These are phyloP conservation scores for Infundibulicybe gibba DNA, from an alignment of 768 basidiomycete genomes.

Conservation along the genomic window DNA sequence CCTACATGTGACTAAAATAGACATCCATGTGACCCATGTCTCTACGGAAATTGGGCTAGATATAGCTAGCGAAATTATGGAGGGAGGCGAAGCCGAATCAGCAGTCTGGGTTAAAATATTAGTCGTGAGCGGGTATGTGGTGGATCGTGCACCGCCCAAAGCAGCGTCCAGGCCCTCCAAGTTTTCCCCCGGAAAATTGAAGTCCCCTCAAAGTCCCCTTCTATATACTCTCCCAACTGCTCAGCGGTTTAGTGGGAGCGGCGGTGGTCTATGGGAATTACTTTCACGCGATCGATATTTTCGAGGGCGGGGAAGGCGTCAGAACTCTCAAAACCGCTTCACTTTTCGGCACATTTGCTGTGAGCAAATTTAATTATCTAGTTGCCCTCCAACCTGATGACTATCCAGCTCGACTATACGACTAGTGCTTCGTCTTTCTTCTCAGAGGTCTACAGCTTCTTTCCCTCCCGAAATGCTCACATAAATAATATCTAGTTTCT, in stretches of 20 bases:
- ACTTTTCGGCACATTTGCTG: conserved; percentile 60
- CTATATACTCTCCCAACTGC: conserved; percentile 61
- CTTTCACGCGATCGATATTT: conserved; percentile 58
- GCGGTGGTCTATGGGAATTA: conserved; percentile 65
- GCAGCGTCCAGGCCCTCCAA: conserved; percentile 69
- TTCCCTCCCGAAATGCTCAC: no score
- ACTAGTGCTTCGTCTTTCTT: conserved; percentile 35
- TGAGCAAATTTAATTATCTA: conserved; percentile 23
- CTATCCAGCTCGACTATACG: conserved; percentile 30
- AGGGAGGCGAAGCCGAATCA: no score
- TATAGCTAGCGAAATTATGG: no score
- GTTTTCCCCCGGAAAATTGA: conserved; percentile 53
- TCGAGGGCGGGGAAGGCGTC: conserved; percentile 52
- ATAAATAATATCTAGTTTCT: conserved; percentile 38
- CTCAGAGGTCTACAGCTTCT: conserved; percentile 1
- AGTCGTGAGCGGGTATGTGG: no score
- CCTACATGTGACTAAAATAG: no score
- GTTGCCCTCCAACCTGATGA: background rate
- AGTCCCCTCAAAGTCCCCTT: background rate
- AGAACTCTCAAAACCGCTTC: conserved; percentile 57
- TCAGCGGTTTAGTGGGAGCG: conserved; percentile 64
- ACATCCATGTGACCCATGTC: no score
- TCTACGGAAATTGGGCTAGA: no score
- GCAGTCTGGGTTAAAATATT: no score
- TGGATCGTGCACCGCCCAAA: no score